Percentiles rank a stretch among this genome's conserved stretches.
Evolutionary conservation across 495 filamentous ascomycete genomes (phyloP).

Genomic region (Lophiotrema nucula): DNA sequence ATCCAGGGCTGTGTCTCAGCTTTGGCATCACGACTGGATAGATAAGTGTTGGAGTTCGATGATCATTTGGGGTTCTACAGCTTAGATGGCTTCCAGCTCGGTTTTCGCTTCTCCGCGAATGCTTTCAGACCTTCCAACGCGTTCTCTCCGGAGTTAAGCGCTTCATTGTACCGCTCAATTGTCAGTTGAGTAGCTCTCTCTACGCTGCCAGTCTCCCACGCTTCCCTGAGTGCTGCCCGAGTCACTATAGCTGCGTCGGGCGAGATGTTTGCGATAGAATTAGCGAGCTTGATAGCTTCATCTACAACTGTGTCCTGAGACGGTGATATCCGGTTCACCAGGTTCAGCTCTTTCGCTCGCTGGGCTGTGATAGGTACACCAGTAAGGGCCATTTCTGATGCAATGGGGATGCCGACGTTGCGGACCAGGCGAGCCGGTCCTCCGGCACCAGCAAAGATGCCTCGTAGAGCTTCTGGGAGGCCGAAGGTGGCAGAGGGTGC

Average conservation of each 20-base stretch:
- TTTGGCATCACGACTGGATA: too few relatives aligned
- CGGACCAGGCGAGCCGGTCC: conserved; percentile 36
- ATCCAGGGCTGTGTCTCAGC: too few relatives aligned
- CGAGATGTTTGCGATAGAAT: conserved; percentile 28
- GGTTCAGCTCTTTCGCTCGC: conserved; percentile 29
- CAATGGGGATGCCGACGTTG: conserved; percentile 35
- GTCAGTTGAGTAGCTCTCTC: conserved; percentile 35
- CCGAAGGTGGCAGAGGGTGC: conserved; percentile 35
- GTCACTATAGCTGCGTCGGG: conserved; percentile 38
- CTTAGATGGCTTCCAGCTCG: conserved; percentile 35
- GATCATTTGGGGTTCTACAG: conserved; percentile 15
- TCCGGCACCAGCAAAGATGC: conserved; percentile 38
- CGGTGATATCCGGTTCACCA: conserved; percentile 34
- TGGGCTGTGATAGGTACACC: conserved; percentile 31
- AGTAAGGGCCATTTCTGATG: conserved; percentile 36
- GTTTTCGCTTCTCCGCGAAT: conserved; percentile 37
- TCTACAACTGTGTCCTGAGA: conserved; percentile 31
- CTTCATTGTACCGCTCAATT: conserved; percentile 29
- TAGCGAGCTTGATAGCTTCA: conserved; percentile 36
- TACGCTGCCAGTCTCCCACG: conserved; percentile 36
- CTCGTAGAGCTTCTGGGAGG: conserved; percentile 37
- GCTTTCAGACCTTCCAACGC: conserved; percentile 33
- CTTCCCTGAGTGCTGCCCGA: conserved; percentile 31
- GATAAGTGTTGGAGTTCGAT: too few relatives aligned
- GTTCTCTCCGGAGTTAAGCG: conserved; percentile 32